Evolutionary conservation across 1,284 basidiomycete genomes (phyloP), one percentile per base, ranked within the genome.

Genomic region (Microstroma glucosiphilum): DNA sequence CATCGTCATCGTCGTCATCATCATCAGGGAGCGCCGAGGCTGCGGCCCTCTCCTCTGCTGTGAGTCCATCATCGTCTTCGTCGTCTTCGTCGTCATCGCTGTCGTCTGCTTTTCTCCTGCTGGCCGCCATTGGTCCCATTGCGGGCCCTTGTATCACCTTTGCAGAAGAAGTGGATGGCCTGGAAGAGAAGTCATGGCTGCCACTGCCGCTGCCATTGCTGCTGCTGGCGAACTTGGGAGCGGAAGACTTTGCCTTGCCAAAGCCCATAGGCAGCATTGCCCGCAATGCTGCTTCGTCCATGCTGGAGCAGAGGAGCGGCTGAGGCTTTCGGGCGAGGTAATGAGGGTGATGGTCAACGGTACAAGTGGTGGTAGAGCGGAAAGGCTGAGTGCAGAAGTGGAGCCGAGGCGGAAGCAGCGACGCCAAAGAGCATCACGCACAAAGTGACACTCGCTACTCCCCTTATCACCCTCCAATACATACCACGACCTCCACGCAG

Each of bases 231-330:
- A 26, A 17, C 25, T 46, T 40, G 13, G 57, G 49, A 6, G 40
- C 53, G 21, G 3, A 26, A 43, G 59, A 64, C 1, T 51, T 57
- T 19, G 26, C 59, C 65, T 62, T 67, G 43, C 75, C 75, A 30
- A 77, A 77, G 23, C 68, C 64, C 46, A 59, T 64, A 2, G 74
- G 71, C 72, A 78, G 72, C 72, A 78, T 75, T 0, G 76, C 72
- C 21, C 75, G 60, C 30, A 78, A 56, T 9, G 76, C 72, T 15
- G 64, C 70, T 56, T 78, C 76, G 62, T 78, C 76, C 75, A 77
- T 77, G 43, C 11, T 68, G 49, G 51, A n/a, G 51, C 51, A 15
- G 19, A 26, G 21, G 13, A 19, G 25, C 7, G 51, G 51, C 15
- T 23, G 2, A 2, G 19, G 25, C 25, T 21, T 6, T 15, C 6